These are phyloP conservation scores for Gossypium davidsonii DNA, from an alignment of 441 rosid genomes.

Conservation along the genomic window DNA sequence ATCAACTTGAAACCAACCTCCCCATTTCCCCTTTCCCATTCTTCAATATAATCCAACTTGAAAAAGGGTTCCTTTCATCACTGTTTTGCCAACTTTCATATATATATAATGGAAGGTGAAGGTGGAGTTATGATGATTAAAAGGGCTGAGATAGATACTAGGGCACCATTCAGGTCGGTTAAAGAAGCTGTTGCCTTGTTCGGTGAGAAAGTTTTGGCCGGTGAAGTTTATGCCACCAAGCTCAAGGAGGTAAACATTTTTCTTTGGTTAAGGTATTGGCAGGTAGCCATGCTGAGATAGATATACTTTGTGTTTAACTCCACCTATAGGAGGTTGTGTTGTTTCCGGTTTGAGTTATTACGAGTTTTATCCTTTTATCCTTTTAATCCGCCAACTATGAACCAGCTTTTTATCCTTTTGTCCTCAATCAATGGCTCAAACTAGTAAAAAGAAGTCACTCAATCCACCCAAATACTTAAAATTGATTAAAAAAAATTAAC, in stretches of 20 bases:
- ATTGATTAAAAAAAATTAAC: too few species aligned
- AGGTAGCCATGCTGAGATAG: background rate
- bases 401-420: too few species aligned
- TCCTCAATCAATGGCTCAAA: too few species aligned
- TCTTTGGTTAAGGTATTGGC: background rate
- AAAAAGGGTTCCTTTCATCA: background rate
- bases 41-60: background rate
- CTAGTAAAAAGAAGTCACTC: too few species aligned
- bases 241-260: conserved; percentile 39
- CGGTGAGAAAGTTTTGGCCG: conserved; percentile 67
- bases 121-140: conserved; percentile 27
- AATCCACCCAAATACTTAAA: too few species aligned
- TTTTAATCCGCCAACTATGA: too few species aligned
- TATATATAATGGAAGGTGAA: conserved; percentile 24
- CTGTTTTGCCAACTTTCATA: background rate
- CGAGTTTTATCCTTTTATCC: too few species aligned
- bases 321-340: too few species aligned
- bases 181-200: conserved; percentile 80
- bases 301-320: too few species aligned
- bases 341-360: too few species aligned
- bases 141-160: conserved; percentile 76
- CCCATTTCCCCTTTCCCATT: background rate
- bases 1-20: conserved; percentile 23
- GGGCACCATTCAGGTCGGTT: conserved; percentile 71
- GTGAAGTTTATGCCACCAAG: conserved; percentile 53